These are phyloP conservation scores for Fusarium pininemorale DNA, from an alignment of 2,329 filamentous ascomycete genomes.

Conservation along the genomic window DNA sequence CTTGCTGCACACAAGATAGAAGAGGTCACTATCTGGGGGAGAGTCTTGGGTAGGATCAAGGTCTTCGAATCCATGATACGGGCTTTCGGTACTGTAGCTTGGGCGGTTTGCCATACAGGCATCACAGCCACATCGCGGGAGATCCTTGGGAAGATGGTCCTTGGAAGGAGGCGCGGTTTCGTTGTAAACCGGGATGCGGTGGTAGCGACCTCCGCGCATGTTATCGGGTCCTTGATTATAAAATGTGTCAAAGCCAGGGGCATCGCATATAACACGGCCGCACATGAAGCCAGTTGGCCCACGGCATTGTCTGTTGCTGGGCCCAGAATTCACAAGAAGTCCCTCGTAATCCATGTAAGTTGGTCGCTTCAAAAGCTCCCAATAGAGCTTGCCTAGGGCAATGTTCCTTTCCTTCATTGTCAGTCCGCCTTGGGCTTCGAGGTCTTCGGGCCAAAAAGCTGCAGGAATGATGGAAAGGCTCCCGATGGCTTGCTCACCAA, in stretches of 20 bases:
- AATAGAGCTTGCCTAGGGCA: conserved; percentile 55
- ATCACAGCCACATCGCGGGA: conserved; percentile 54
- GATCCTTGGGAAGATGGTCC: conserved; percentile 53
- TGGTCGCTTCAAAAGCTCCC: conserved; percentile 57
- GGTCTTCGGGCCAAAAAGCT: conserved; percentile 52
- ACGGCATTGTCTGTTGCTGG: conserved; percentile 37
- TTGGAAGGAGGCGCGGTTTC: conserved; percentile 30
- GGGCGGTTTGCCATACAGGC: conserved; percentile 44
- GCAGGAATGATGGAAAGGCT: conserved; percentile 55
- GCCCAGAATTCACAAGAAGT: conserved; percentile 47
- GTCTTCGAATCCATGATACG: conserved; percentile 53
- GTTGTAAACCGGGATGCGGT: conserved; percentile 15
- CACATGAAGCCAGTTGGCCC: conserved; percentile 50
- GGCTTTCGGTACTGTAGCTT: conserved; percentile 38
- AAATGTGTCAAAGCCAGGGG: conserved; percentile 52
- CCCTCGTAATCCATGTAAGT: conserved; percentile 59
- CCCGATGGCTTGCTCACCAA: conserved; percentile 55
- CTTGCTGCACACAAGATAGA: conserved; percentile 55
- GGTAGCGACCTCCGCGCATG: conserved; percentile 22
- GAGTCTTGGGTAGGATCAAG: conserved; percentile 48
- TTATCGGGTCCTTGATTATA: conserved; percentile 40
- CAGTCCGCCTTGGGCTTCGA: conserved; percentile 44
- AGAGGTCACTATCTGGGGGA: conserved; percentile 54
- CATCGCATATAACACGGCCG: conserved; percentile 56
- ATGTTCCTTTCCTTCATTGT: conserved; percentile 51